phyloP scores from a whole-genome alignment of 495 filamentous ascomycete species.

The Podospora pseudopauciseta region DNA sequence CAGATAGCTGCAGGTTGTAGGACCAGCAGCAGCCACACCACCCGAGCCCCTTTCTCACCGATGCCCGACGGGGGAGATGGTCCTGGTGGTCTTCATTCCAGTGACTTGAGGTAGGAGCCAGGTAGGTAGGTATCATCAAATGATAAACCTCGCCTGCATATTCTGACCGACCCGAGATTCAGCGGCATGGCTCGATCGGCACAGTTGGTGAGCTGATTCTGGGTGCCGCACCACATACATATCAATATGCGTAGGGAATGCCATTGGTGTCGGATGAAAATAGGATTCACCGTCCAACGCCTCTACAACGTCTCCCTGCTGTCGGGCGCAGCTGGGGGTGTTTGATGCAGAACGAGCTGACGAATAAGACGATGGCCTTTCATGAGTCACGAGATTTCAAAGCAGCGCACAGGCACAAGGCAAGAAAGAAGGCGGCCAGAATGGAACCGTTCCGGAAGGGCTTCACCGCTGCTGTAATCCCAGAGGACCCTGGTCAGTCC shows the following conservation, averaged over 20 bases:
- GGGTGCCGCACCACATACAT: not conserved
- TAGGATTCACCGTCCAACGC: not conserved
- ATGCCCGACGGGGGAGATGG: not conserved
- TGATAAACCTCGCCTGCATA: not conserved
- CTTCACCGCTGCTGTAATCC: slow-evolving; percentile 9
- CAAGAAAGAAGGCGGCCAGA: slow-evolving; percentile 13
- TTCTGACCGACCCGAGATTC: not conserved
- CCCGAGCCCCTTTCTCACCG: not conserved
- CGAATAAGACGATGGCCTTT: not conserved
- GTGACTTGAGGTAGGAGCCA: not conserved
- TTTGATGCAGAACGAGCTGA: not conserved
- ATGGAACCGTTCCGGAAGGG: not conserved
- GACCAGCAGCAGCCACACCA: not conserved
- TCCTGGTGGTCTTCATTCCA: not conserved
- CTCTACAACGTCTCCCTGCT: not conserved
- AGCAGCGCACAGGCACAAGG: slow-evolving; percentile 3
- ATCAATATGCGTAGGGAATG: not conserved
- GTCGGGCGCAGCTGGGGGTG: not conserved
- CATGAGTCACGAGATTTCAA: slow-evolving; percentile 12
- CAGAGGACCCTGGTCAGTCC: not conserved
- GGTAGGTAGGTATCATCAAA: not conserved
- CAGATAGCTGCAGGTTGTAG: not conserved
- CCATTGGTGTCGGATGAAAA: not conserved
- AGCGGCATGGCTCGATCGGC: not conserved
- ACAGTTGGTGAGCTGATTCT: not conserved